phyloP scores from a whole-genome alignment of 1,139 yeast genomes.

The Lodderomyces pseudojiufengensis region DNA sequence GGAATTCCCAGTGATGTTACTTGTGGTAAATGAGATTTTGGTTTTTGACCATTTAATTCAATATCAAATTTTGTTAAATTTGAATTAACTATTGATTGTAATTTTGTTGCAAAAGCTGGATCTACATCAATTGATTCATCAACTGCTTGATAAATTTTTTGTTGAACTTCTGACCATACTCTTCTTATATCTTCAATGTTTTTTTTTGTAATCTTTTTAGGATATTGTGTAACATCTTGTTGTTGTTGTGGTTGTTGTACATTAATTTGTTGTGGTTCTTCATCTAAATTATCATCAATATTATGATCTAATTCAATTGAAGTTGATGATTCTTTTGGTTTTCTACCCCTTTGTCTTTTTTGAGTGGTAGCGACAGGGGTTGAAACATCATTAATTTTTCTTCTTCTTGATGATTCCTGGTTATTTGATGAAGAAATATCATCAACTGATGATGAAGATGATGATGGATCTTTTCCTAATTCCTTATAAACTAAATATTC shows the following conservation, averaged over 20 bases:
- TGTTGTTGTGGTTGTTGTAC: not conserved
- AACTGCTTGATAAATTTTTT: conserved; percentile 7
- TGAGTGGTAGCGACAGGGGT: not conserved
- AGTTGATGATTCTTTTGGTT: too few species aligned
- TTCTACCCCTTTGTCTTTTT: not conserved
- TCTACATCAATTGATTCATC: conserved; percentile 9
- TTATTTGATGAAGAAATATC: conserved; percentile 2
- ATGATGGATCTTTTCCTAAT: conserved; percentile 9
- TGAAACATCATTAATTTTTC: not conserved
- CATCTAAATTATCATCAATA: too few species aligned
- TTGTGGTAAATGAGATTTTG: conserved; percentile 7
- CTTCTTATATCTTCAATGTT: conserved; percentile 8
- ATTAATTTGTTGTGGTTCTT: not conserved
- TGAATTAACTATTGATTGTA: conserved; percentile 8
- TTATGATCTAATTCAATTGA: too few species aligned
- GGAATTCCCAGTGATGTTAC: conserved; percentile 8
- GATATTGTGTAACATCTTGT: conserved; percentile 2
- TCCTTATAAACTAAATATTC: conserved; percentile 16
- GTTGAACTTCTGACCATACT: conserved; percentile 9
- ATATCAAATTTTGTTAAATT: conserved; percentile 10
- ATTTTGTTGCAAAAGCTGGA: conserved; percentile 11
- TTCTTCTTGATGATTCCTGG: not conserved
- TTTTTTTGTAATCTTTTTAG: conserved; percentile 9
- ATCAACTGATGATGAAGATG: not conserved
- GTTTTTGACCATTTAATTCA: conserved; percentile 8